phyloP scores from a whole-genome alignment of 2,329 filamentous ascomycete genomes.

The Nigrograna mackinnonii region DNA sequence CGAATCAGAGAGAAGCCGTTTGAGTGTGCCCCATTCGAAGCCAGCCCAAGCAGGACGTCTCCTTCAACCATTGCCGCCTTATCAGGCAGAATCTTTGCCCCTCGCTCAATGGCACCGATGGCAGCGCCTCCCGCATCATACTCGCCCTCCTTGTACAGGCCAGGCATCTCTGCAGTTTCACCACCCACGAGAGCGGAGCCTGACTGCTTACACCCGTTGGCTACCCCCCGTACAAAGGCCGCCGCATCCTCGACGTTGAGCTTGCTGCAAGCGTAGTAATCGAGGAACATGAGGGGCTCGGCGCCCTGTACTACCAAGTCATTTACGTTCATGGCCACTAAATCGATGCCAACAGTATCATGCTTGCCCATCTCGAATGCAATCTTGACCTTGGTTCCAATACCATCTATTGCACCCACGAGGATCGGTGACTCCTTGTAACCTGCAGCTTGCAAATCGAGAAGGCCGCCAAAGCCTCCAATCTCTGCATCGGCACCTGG shows the following conservation, averaged over 20 bases:
- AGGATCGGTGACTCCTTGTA: conserved; percentile 77
- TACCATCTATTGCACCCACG: conserved; percentile 94
- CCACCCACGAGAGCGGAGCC: conserved; percentile 93
- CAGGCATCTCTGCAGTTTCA: conserved; percentile 98
- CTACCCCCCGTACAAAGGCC: conserved; percentile 89
- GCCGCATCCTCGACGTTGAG: conserved; percentile 78
- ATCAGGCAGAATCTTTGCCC: conserved; percentile 71
- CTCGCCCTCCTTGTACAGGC: conserved; percentile 84
- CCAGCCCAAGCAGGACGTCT: conserved; percentile 83
- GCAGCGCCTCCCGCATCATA: conserved; percentile 94
- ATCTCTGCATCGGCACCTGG: conserved; percentile 91
- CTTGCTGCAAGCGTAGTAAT: conserved; percentile 95
- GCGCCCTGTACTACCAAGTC: conserved; percentile 96
- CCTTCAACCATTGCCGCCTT: conserved; percentile 76
- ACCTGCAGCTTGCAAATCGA: conserved; percentile 76
- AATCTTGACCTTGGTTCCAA: conserved; percentile 96
- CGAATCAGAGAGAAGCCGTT: conserved; percentile 98
- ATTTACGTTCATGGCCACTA: conserved; percentile 99
- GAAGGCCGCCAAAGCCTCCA: conserved; percentile 89
- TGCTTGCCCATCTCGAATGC: conserved; percentile 89
- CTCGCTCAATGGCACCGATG: conserved; percentile 76
- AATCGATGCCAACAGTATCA: conserved; percentile 91
- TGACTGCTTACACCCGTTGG: conserved; percentile 80
- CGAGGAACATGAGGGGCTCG: conserved; percentile 92
- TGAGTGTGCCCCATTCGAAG: conserved; percentile 86